Evolutionary conservation across 495 filamentous ascomycete species (phyloP), one percentile per base, ranked within the genome.

Genomic region (Penicillium silybi): DNA sequence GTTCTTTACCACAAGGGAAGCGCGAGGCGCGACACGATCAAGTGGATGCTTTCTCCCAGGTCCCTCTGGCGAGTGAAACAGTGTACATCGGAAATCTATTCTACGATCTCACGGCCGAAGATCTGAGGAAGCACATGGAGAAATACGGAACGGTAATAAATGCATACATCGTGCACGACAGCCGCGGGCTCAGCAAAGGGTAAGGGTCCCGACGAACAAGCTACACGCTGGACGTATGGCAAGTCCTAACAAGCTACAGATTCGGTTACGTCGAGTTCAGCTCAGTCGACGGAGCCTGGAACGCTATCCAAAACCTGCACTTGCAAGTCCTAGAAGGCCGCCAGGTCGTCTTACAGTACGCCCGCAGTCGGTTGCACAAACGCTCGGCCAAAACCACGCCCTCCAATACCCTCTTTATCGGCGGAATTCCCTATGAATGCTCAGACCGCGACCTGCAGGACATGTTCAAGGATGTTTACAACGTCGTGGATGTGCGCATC

Each of bases 401-500:
- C 13, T 81, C 81, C 18, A 78, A 74, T 46, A 88, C 85, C 5
- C 76, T 98, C 29, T 97, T 86, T 69, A 80, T 98, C 54, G 93
- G 93, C 50, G 93, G 95, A 69, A 83, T 98, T 63, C 81, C 88
- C 32, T 96, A 88, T 59, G 88, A 96, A 68, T 84, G 92, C 72
- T 87, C 88, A 3, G 93, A 97, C 58, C 80, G 80, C 34, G 93
- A 98, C 56, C 72, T 98, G 25, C 91, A 95, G 65, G 72, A 82
- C 22, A 69, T 97, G 23, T 95, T 98, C 76, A 67, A 76, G 38
- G 81, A 83, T 13, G 71, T 96, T 37, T 68, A 75, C 27, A 86
- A 88, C 63, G 78, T 93, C 19, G 68, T 79, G 48, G 92, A 97
- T 58, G 84, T 98, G 27, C 83, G 93, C 41, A 85, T 98, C 27